A percentile compares a stretch with the other conserved stretches of the same genome.
Evolutionary conservation across 2,329 filamentous ascomycete species (phyloP).

Genomic region (Clarireedia hainanense): DNA sequence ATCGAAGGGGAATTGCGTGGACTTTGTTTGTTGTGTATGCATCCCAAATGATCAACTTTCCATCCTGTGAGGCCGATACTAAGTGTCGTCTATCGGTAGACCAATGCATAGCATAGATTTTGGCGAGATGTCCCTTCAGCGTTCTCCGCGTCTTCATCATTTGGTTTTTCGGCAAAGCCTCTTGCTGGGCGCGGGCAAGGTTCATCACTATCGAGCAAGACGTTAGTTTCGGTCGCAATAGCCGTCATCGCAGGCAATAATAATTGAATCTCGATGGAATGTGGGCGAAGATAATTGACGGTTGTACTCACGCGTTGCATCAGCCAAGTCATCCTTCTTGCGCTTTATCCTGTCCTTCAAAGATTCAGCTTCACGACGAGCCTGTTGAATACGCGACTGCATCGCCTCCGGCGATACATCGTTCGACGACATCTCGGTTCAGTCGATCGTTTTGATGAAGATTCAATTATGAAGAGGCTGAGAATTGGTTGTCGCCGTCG

Average conservation of each 20-base stretch:
- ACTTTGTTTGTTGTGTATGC: slow-evolving; percentile 99
- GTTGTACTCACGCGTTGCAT: slow-evolving; percentile 79
- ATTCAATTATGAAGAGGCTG: slow-evolving; percentile 9
- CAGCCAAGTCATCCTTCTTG: slow-evolving; percentile 99
- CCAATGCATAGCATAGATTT: slow-evolving; percentile 99
- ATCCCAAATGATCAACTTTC: slow-evolving; percentile 99
- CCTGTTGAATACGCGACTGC: slow-evolving; percentile 87
- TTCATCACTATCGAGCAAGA: slow-evolving; percentile 61
- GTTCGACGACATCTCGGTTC: slow-evolving; percentile 32
- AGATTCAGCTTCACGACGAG: slow-evolving; percentile 93
- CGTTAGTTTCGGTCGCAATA: slow-evolving; percentile 12
- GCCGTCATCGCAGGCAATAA: neutral
- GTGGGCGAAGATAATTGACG: slow-evolving; percentile 5
- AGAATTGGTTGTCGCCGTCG: neutral
- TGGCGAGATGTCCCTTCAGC: slow-evolving; percentile 94
- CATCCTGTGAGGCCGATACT: slow-evolving; percentile 95
- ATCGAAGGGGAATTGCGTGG: slow-evolving; percentile 92
- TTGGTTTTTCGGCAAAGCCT: slow-evolving; percentile 80
- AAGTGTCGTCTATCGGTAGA: slow-evolving; percentile 95
- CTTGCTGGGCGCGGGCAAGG: slow-evolving; percentile 87
- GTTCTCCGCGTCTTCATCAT: slow-evolving; percentile 97
- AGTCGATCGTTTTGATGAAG: slow-evolving; percentile 11
- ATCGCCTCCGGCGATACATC: slow-evolving; percentile 69
- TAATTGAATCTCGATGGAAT: neutral
- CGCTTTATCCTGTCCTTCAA: slow-evolving; percentile 98